Conservation (phyloP, 805 yeast species). For the Hanseniaspora mollemarum region DNA sequence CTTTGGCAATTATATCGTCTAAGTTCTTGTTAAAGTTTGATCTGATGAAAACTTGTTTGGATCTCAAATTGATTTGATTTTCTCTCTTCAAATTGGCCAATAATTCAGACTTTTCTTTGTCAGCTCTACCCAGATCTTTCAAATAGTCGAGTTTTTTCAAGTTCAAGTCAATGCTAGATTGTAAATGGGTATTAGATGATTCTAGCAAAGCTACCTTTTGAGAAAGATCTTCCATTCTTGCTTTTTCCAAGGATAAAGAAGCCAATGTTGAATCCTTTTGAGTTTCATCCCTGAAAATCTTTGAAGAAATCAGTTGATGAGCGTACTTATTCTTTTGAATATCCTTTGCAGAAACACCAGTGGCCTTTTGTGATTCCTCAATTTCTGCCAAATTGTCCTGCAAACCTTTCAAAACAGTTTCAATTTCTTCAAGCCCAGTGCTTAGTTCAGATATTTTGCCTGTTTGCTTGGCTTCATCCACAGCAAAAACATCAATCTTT, state of each 20-base stretch:
- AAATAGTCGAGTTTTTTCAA: slow-evolving; percentile 33
- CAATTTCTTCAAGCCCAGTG: slow-evolving; percentile 27
- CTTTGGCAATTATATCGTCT: slow-evolving; percentile 24
- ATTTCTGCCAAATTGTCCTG: not conserved
- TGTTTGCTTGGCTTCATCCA: slow-evolving; percentile 32
- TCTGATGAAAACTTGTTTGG: slow-evolving; percentile 19
- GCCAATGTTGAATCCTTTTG: slow-evolving; percentile 32
- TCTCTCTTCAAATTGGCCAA: slow-evolving; percentile 26
- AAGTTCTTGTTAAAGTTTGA: slow-evolving; percentile 27
- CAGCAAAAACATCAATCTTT: slow-evolving; percentile 30
- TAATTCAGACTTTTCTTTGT: slow-evolving; percentile 22
- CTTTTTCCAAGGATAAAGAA: slow-evolving; percentile 28
- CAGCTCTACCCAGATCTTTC: slow-evolving; percentile 33
- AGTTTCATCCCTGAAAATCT: slow-evolving; percentile 23
- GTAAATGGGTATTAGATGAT: slow-evolving; percentile 30
- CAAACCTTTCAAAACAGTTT: slow-evolving; percentile 24
- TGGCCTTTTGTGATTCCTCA: slow-evolving; percentile 21
- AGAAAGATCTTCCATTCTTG: slow-evolving; percentile 31
- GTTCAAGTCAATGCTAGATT: slow-evolving; percentile 30
- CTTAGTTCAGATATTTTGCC: slow-evolving; percentile 30
- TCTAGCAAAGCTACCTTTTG: slow-evolving; percentile 32
- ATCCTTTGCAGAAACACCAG: slow-evolving; percentile 23
- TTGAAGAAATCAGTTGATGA: slow-evolving; percentile 27
- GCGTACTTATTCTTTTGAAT: slow-evolving; percentile 29
- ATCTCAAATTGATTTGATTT: slow-evolving; percentile 15